A percentile compares a stretch with the other conserved stretches of the same genome.
phyloP scores from a whole-genome alignment of 1,284 basidiomycete species.

The Microstroma glucosiphilum region DNA sequence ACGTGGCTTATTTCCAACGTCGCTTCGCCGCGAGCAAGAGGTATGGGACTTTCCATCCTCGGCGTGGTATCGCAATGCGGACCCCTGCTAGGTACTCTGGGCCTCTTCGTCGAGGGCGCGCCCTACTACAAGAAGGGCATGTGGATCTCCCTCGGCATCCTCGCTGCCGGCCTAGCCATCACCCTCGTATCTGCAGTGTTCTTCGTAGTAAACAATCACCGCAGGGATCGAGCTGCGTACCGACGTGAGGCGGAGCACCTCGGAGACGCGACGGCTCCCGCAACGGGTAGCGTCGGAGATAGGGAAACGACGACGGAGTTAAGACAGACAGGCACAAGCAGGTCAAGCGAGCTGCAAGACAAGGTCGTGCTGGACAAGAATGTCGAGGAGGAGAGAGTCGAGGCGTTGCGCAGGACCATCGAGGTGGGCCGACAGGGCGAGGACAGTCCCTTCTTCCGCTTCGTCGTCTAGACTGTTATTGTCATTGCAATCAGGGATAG shows the following conservation, averaged over 20 bases:
- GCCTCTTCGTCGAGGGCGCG: conserved; percentile 25
- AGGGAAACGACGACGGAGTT: no score
- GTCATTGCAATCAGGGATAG: no score
- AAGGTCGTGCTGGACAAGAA: conserved; percentile 7
- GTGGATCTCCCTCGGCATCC: conserved; percentile 23
- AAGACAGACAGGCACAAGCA: conserved; percentile 7
- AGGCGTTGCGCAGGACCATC: conserved; percentile 5
- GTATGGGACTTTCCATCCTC: conserved; percentile 32
- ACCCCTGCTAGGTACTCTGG: conserved; percentile 31
- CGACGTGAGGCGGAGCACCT: background rate
- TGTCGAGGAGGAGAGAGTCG: conserved; percentile 9
- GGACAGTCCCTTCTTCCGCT: no score
- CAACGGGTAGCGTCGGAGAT: background rate
- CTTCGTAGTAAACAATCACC: conserved; percentile 24
- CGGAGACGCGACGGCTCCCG: no score
- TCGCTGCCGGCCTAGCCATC: conserved; percentile 25
- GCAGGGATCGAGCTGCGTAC: conserved; percentile 13
- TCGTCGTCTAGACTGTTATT: no score
- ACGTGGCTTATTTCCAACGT: conserved; percentile 36
- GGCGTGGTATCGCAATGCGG: conserved; percentile 41
- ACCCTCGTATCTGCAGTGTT: conserved; percentile 11
- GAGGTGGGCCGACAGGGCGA: conserved; percentile 14
- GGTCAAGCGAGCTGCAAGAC: background rate
- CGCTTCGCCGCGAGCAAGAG: conserved; percentile 32
- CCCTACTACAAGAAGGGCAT: conserved; percentile 39